These are phyloP conservation scores for Corymbia calophylla DNA, from an alignment of 441 rosid species.

Conservation along the genomic window DNA sequence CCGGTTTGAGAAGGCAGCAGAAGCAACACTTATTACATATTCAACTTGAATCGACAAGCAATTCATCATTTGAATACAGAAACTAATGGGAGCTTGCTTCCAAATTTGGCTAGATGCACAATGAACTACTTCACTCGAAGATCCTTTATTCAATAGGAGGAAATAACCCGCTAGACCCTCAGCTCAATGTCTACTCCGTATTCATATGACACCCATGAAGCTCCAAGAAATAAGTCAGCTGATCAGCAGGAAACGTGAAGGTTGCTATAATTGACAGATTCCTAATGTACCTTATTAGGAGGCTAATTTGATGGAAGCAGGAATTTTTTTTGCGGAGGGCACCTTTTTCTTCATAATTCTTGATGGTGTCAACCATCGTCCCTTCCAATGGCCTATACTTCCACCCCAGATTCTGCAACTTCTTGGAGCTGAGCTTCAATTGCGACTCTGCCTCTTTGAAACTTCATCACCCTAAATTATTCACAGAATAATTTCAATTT, in stretches of 20 bases:
- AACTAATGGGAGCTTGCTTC: not conserved
- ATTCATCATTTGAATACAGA: not conserved
- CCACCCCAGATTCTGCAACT: slow-evolving; percentile 46
- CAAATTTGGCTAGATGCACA: not conserved
- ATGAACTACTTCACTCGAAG: not conserved
- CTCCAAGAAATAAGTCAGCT: not conserved
- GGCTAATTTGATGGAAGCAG: not conserved
- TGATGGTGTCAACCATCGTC: slow-evolving; percentile 28
- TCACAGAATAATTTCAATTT: not conserved
- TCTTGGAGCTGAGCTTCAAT: slow-evolving; percentile 20
- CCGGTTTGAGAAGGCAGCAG: not conserved
- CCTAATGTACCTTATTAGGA: not conserved
- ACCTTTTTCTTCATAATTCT: slow-evolving; percentile 15
- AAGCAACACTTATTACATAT: not conserved
- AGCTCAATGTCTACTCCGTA: not conserved
- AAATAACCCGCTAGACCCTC: not conserved
- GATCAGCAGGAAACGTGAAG: not conserved
- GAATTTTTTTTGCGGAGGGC: not conserved
- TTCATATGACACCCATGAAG: not conserved
- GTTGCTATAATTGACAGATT: not conserved
- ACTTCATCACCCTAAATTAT: not conserved
- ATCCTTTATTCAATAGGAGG: not conserved
- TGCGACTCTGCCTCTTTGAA: not conserved
- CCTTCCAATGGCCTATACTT: slow-evolving; percentile 19
- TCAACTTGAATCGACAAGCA: not conserved